These are phyloP conservation scores for Suillus clintonianus DNA, from an alignment of 768 basidiomycete genomes.

Conservation along the genomic window DNA sequence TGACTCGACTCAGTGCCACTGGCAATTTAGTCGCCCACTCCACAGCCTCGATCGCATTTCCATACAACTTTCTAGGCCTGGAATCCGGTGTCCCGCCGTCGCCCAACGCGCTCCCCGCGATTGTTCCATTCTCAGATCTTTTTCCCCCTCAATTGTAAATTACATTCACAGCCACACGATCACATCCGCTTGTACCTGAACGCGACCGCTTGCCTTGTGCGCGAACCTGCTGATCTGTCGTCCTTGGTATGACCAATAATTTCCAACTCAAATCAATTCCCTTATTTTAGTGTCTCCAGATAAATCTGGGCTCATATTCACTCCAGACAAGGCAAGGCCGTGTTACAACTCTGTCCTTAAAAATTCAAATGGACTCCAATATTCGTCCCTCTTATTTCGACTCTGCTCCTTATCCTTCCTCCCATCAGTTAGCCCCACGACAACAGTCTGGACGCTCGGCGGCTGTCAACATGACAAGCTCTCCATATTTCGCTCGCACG, in stretches of 20 bases:
- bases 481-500: constrained; percentile 20
- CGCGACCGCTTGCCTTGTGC: constrained; percentile 29
- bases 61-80: neutral
- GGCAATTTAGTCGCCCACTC: neutral
- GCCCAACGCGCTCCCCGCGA: constrained; percentile 18
- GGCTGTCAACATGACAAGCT: constrained; percentile 24
- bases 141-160: constrained; percentile 25
- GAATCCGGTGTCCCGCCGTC: constrained; percentile 9
- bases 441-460: constrained; percentile 7
- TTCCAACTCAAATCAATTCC: constrained; percentile 36
- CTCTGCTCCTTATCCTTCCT: constrained; percentile 16
- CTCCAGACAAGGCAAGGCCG: constrained; percentile 8
- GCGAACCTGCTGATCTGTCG: constrained; percentile 25
- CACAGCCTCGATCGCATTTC: constrained; percentile 5
- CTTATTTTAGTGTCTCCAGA: constrained; percentile 24
- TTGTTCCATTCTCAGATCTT: constrained; percentile 17
- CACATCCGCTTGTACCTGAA: constrained; percentile 31
- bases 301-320: constrained; percentile 16
- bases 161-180: constrained; percentile 36
- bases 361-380: constrained; percentile 30
- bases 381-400: constrained; percentile 22
- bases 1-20: constrained; percentile 1
- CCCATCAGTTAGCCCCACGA: constrained; percentile 7
- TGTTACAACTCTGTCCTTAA: constrained; percentile 21
- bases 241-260: constrained; percentile 35